Conservation (phyloP, 2,329 filamentous ascomycete genomes). For the Trichoderma breve region DNA sequence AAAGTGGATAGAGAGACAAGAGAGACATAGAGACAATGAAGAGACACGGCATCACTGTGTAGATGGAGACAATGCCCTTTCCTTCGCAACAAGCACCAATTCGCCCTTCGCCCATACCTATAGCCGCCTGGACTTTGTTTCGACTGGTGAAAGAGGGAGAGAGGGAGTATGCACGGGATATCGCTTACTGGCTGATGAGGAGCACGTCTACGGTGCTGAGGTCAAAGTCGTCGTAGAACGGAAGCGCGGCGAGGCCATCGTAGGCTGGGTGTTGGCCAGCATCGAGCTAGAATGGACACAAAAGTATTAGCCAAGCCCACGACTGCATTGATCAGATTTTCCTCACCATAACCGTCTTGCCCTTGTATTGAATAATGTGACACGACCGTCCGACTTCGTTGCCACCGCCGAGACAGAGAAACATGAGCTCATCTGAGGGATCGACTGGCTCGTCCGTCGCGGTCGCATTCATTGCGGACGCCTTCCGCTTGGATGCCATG, state of each 20-base stretch:
- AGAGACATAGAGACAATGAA: constrained; percentile 12
- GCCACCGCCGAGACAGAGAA: constrained; percentile 88
- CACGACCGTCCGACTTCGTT: constrained; percentile 97
- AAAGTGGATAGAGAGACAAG: constrained; percentile 26
- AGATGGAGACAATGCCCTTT: constrained; percentile 10
- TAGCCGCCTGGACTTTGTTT: constrained; percentile 1
- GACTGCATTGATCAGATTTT: background rate
- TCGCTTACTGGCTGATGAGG: constrained; percentile 94
- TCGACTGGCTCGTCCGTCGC: constrained; percentile 82
- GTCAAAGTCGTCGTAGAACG: constrained; percentile 98
- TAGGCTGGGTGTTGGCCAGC: constrained; percentile 96
- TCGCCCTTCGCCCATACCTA: constrained; percentile 28
- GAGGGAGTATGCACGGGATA: constrained; percentile 1
- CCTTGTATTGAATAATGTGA: constrained; percentile 98
- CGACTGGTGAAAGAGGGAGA: background rate
- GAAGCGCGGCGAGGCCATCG: constrained; percentile 87
- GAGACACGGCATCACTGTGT: constrained; percentile 20
- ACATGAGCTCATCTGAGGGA: constrained; percentile 89
- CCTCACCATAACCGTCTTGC: constrained; percentile 94
- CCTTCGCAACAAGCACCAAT: constrained; percentile 24
- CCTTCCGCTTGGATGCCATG: constrained; percentile 96
- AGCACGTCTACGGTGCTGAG: constrained; percentile 95
- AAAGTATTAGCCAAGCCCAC: background rate
- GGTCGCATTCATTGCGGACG: constrained; percentile 66
- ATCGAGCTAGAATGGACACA: constrained; percentile 65